phyloP scores from a whole-genome alignment of 176 grass and related monocot species.

The Alloteropsis semialata region DNA sequence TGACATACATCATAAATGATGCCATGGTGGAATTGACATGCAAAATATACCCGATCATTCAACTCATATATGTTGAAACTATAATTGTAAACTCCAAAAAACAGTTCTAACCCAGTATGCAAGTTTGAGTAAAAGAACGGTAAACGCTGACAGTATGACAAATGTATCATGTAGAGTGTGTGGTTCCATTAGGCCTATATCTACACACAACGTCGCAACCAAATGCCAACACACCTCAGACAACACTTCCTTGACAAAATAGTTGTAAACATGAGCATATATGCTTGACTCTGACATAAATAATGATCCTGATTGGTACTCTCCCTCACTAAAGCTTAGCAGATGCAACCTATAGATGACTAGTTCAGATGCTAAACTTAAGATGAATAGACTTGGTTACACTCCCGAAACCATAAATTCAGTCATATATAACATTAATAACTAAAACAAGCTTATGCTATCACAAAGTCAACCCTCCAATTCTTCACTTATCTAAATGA shows the following conservation, averaged over 20 bases:
- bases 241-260: neutral
- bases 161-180: neutral
- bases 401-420: neutral
- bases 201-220: neutral
- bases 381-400: neutral
- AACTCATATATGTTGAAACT: neutral
- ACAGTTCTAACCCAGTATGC: neutral
- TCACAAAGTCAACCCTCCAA: neutral
- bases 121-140: neutral
- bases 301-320: neutral
- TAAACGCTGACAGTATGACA: neutral
- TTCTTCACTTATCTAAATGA: slow-evolving; percentile 10
- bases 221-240: neutral
- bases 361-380: neutral
- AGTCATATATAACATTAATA: neutral
- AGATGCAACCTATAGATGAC: neutral
- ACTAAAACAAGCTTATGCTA: neutral
- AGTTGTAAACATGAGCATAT: neutral
- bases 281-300: neutral
- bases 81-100: slow-evolving; percentile 17
- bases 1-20: neutral
- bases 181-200: neutral
- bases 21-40: slow-evolving; percentile 1
- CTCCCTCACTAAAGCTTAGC: neutral
- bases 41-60: neutral